Evolutionary conservation across 1,139 yeast genomes (phyloP).

Genomic region (Geotrichum bryndzae): DNA sequence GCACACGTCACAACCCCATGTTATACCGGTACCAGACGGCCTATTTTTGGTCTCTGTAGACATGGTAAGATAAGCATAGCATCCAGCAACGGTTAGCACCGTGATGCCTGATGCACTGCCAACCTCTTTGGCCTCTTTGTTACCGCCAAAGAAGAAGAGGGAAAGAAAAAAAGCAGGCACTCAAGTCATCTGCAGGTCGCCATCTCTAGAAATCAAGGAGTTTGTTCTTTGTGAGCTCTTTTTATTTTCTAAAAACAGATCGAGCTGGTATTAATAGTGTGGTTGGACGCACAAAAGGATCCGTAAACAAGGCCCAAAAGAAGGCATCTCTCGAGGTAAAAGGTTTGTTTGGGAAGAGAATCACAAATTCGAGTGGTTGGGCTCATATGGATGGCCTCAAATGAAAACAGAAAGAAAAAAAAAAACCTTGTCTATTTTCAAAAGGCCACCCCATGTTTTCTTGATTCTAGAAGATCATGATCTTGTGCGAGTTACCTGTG

Average conservation of each 20-base stretch:
- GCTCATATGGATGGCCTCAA: neutral
- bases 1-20: too few relatives aligned
- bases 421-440: neutral
- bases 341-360: neutral
- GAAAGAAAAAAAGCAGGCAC: too few relatives aligned
- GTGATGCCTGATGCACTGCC: neutral
- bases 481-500: too few relatives aligned
- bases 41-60: too few relatives aligned
- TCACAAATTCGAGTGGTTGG: neutral
- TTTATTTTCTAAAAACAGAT: neutral
- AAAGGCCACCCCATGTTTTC: neutral
- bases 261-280: neutral
- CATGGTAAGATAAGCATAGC: neutral
- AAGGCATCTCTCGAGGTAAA: neutral
- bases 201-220: too few relatives aligned
- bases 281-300: neutral
- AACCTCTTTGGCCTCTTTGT: neutral
- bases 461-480: neutral
- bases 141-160: neutral
- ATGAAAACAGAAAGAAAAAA: neutral
- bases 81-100: neutral
- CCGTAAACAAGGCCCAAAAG: neutral
- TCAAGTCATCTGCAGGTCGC: too few relatives aligned
- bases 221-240: neutral
- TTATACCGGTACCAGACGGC: too few relatives aligned